These are phyloP conservation scores for Neurospora sp. DNA, from an alignment of 2,329 filamentous ascomycete genomes.

Conservation along the genomic window DNA sequence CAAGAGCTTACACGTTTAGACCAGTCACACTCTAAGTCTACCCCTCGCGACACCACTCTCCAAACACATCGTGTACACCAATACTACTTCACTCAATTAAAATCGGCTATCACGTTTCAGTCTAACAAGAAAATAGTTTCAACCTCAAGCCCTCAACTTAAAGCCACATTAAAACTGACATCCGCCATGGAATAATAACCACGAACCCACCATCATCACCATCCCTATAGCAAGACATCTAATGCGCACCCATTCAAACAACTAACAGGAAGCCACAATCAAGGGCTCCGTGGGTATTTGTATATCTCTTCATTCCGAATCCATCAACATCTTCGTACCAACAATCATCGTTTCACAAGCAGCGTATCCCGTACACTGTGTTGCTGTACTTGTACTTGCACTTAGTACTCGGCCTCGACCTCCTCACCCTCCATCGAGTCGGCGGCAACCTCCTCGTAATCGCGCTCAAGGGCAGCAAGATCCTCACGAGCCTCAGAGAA, in stretches of 20 bases:
- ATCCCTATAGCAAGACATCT: background rate
- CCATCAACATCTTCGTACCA: constrained; percentile 9
- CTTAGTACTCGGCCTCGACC: constrained; percentile 86
- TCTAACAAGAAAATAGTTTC: background rate
- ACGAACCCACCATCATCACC: background rate
- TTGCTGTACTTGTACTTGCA: background rate
- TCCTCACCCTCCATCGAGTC: constrained; percentile 87
- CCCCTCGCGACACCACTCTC: background rate
- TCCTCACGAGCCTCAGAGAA: constrained; percentile 99
- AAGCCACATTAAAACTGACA: background rate
- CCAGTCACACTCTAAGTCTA: background rate
- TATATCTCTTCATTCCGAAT: background rate
- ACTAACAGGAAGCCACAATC: background rate
- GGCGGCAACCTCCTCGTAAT: constrained; percentile 97
- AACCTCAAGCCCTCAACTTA: background rate
- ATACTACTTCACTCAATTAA: background rate
- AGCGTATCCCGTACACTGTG: background rate
- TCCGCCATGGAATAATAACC: background rate
- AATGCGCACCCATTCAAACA: background rate
- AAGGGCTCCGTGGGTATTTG: background rate
- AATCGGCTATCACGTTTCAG: background rate
- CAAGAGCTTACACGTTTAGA: background rate
- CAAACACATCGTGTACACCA: background rate
- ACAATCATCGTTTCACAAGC: constrained; percentile 5
- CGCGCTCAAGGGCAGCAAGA: constrained; percentile 91